phyloP scores from a whole-genome alignment of 208 protist genomes.

The Crithidia acanthocephali region DNA sequence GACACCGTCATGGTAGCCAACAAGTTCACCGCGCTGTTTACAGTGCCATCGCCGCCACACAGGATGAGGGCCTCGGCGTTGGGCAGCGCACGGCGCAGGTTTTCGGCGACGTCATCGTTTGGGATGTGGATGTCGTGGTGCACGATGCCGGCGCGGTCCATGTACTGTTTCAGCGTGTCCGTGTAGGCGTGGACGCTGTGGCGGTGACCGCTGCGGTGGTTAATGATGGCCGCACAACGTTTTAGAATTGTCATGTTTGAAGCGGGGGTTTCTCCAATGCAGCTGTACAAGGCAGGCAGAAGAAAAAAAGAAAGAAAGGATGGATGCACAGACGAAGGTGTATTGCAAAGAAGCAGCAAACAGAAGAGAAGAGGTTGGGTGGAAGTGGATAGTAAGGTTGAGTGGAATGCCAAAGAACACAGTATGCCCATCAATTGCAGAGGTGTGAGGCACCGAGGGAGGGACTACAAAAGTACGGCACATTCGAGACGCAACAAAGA shows the following conservation, averaged over 20 bases:
- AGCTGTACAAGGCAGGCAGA: not conserved
- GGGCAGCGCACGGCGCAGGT: slow-evolving; percentile 17
- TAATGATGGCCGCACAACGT: slow-evolving; percentile 63
- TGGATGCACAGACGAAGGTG: not conserved
- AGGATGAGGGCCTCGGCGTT: slow-evolving; percentile 55
- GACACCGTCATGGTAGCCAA: slow-evolving; percentile 27
- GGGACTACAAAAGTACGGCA: too few species aligned
- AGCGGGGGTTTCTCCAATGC: not conserved
- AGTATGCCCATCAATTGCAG: too few species aligned
- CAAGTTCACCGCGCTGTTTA: slow-evolving; percentile 74
- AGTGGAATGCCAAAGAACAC: too few species aligned
- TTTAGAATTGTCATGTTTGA: slow-evolving; percentile 34
- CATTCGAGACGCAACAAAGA: too few species aligned
- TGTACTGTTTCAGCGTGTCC: slow-evolving; percentile 61
- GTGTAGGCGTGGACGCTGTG: slow-evolving; percentile 49
- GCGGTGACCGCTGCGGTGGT: slow-evolving; percentile 74
- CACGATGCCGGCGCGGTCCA: slow-evolving; percentile 69
- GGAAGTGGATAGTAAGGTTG: too few species aligned
- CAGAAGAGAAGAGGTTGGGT: too few species aligned
- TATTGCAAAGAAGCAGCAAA: too few species aligned
- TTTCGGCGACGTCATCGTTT: slow-evolving; percentile 30
- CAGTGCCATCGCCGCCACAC: slow-evolving; percentile 80
- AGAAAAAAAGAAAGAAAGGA: slow-evolving; percentile 2
- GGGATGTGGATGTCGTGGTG: slow-evolving; percentile 66
- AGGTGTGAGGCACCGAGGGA: too few species aligned